Conservation (phyloP, 345 rosid species). For the rapeseed (Brassica napus) region Da-Ae NC_063444.1:9562001-9562500, state of each 20-base stretch:
- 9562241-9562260: slow-evolving; percentile 72
- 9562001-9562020: slow-evolving; percentile 87
- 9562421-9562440: background rate
- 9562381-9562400: no score
- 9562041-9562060: background rate
- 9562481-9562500: slow-evolving; percentile 75
- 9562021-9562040: no score
- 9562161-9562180: slow-evolving; percentile 88
- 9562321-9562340: background rate
- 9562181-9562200: slow-evolving; percentile 90
- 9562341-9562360: no score
- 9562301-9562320: background rate
- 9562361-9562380: no score
- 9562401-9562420: background rate
- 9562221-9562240: slow-evolving; percentile 80
- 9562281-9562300: background rate
- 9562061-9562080: no score
- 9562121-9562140: slow-evolving; percentile 88
- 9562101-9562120: background rate
- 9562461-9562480: slow-evolving; percentile 85
- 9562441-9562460: slow-evolving; percentile 63
- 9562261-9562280: background rate
- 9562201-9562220: slow-evolving; percentile 92
- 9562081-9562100: no score
- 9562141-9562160: slow-evolving; percentile 91